Evolutionary conservation across 164 flowering plant genomes (phyloP).

Genomic region (Kingdonia uniflora): DNA sequence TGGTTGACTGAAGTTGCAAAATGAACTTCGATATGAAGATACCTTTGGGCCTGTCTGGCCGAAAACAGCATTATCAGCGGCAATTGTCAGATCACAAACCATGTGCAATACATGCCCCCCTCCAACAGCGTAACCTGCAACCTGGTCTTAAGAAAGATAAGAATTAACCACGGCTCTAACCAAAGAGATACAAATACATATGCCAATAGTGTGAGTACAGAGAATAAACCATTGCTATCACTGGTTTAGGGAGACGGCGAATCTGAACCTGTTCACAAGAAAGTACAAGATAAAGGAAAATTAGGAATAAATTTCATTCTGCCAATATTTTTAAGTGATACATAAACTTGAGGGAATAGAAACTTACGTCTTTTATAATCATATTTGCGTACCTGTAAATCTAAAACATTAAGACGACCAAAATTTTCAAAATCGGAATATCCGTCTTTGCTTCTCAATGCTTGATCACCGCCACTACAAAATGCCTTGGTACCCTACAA

Average conservation of each 20-base stretch:
- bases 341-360: not conserved
- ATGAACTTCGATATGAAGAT: no score
- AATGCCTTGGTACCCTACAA: conserved; percentile 82
- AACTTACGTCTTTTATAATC: no score
- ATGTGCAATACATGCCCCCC: conserved; percentile 92
- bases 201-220: conserved; percentile 1
- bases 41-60: conserved; percentile 99
- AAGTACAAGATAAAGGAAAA: not conserved
- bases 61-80: conserved; percentile 86
- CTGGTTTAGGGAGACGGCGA: conserved; percentile 92
- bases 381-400: conserved; percentile 77
- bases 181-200: not conserved
- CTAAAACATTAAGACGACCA: conserved; percentile 89
- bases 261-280: conserved; percentile 59
- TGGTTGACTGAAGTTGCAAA: no score
- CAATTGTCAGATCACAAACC: conserved; percentile 96
- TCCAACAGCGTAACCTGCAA: conserved; percentile 98
- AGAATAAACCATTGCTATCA: conserved; percentile 84
- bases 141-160: conserved; percentile 30
- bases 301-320: not conserved
- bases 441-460: conserved; percentile 63
- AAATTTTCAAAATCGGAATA: conserved; percentile 60
- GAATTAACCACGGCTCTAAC: not conserved
- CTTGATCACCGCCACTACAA: conserved; percentile 96
- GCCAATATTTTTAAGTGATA: not conserved